These are phyloP conservation scores for Diutina mesorugosa DNA, from an alignment of 1,139 yeast genomes.

Conservation along the genomic window DNA sequence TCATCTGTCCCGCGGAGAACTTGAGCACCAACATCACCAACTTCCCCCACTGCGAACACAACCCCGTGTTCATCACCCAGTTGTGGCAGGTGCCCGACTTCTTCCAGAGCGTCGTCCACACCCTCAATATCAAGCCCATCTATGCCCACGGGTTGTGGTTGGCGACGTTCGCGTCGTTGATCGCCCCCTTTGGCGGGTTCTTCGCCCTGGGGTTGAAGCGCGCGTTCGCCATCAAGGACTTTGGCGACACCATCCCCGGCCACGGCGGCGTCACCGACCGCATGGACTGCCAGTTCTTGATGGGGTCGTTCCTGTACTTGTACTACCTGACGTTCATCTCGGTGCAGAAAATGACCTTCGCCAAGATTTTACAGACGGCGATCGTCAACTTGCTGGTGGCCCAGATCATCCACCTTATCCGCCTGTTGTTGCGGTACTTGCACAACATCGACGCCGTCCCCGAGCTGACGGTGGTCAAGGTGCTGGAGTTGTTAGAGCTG, in stretches of 20 bases:
- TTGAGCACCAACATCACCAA: conserved; percentile 42
- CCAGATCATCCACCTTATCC: conserved; percentile 54
- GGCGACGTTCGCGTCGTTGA: conserved; percentile 90
- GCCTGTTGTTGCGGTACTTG: conserved; percentile 50
- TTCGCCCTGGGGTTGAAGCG: conserved; percentile 95
- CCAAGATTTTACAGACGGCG: conserved; percentile 62
- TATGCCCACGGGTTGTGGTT: conserved; percentile 78
- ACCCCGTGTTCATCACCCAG: conserved; percentile 79
- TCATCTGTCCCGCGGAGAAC: conserved; percentile 77
- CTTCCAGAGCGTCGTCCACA: conserved; percentile 32
- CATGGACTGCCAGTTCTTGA: conserved; percentile 93
- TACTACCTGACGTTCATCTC: conserved; percentile 89
- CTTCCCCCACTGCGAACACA: conserved; percentile 57
- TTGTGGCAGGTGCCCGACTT: conserved; percentile 64
- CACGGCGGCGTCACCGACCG: conserved; percentile 98
- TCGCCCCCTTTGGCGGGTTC: conserved; percentile 98
- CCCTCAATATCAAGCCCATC: conserved; percentile 64
- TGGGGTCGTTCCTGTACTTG: conserved; percentile 91
- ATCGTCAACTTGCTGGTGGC: conserved; percentile 56
- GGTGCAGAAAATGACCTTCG: conserved; percentile 56
- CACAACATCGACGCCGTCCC: conserved; percentile 38
- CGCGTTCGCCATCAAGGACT: conserved; percentile 90
- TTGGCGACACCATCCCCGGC: conserved; percentile 90
- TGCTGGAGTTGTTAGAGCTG: not conserved
- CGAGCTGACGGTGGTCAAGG: conserved; percentile 4